Percentiles rank a stretch among this genome's conserved stretches.
phyloP scores from a whole-genome alignment of 768 basidiomycete genomes.

The Mycena alexandri region DNA sequence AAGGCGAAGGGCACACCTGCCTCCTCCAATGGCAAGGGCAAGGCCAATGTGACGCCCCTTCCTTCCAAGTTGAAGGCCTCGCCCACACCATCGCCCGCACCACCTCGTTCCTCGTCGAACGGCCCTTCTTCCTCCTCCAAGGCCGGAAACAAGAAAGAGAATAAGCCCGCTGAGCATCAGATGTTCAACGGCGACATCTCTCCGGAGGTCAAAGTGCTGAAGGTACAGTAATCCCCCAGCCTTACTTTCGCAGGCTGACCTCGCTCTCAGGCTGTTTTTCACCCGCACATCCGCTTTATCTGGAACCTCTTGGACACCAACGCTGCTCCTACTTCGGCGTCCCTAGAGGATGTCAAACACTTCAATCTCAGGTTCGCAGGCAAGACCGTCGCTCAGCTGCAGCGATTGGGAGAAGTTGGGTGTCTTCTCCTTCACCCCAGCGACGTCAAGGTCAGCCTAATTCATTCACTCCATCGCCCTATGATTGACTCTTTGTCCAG shows the following conservation, averaged over 20 bases:
- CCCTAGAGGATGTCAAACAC: background rate
- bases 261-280: slow-evolving; percentile 5
- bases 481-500: slow-evolving; percentile 2
- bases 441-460: slow-evolving; percentile 23
- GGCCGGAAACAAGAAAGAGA: background rate
- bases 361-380: slow-evolving; percentile 24
- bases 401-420: background rate
- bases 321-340: background rate
- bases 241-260: background rate
- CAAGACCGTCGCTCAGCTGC: slow-evolving; percentile 12
- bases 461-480: background rate
- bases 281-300: slow-evolving; percentile 21
- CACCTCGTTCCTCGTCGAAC: background rate
- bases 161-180: slow-evolving; percentile 23
- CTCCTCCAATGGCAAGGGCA: no score
- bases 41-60: background rate
- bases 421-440: slow-evolving; percentile 1
- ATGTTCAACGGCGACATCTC: slow-evolving; percentile 15
- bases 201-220: background rate
- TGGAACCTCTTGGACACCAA: background rate
- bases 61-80: background rate
- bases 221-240: background rate
- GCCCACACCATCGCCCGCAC: background rate
- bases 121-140: slow-evolving; percentile 5
- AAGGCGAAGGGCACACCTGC: no score